Percentiles rank a stretch among this genome's conserved stretches.
Evolutionary conservation across 495 filamentous ascomycete species (phyloP).

Genomic region (Amphirosellinia nigrospora): DNA sequence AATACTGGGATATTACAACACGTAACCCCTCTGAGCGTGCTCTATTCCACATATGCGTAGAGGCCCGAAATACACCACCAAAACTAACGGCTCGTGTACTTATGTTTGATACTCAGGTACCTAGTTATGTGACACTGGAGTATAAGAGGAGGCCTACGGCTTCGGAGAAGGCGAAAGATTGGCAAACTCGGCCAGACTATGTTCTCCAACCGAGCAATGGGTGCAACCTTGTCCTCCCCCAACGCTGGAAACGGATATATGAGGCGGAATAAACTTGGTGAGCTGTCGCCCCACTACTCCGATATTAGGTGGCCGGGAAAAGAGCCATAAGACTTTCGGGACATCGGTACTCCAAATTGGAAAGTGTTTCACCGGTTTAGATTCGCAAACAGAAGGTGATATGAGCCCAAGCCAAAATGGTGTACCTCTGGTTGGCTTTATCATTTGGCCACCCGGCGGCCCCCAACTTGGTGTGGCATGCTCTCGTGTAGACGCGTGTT

Average conservation of each 20-base stretch:
- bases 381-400: slow-evolving; percentile 67
- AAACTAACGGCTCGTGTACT: slow-evolving; percentile 31
- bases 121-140: slow-evolving; percentile 18
- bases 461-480: slow-evolving; percentile 54
- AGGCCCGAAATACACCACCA: neutral
- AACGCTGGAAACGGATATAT: slow-evolving; percentile 13
- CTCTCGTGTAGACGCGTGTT: slow-evolving; percentile 52
- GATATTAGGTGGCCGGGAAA: slow-evolving; percentile 27
- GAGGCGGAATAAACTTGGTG: slow-evolving; percentile 16
- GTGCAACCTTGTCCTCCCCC: slow-evolving; percentile 28
- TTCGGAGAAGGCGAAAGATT: slow-evolving; percentile 22
- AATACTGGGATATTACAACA: neutral
- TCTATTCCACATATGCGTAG: neutral
- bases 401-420: slow-evolving; percentile 84
- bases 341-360: slow-evolving; percentile 60
- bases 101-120: slow-evolving; percentile 25
- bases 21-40: too few relatives aligned
- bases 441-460: slow-evolving; percentile 66
- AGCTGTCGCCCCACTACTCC: slow-evolving; percentile 22
- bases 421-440: slow-evolving; percentile 81
- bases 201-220: slow-evolving; percentile 21
- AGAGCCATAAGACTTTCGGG: slow-evolving; percentile 27
- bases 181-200: slow-evolving; percentile 29
- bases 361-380: slow-evolving; percentile 62
- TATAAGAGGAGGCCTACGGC: slow-evolving; percentile 20